phyloP scores from a whole-genome alignment of 2,329 filamentous ascomycete genomes.

The Colletotrichum simmondsii region DNA sequence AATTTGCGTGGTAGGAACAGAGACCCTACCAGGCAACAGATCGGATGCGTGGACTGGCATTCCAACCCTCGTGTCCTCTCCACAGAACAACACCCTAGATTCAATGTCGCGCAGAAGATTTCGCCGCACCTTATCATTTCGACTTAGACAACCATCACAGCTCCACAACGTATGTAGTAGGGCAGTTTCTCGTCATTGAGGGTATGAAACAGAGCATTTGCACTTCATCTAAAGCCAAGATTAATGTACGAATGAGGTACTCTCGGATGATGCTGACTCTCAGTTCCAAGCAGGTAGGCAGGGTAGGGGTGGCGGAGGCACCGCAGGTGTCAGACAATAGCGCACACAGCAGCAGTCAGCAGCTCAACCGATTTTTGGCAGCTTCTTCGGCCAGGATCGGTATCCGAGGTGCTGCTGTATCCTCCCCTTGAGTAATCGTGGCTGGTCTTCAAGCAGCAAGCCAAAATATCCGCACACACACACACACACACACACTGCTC shows the following conservation, averaged over 20 bases:
- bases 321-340: background rate
- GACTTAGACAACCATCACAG: background rate
- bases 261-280: background rate
- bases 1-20: background rate
- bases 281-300: background rate
- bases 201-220: background rate
- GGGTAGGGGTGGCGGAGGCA: background rate
- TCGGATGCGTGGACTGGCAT: background rate
- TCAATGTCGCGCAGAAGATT: background rate
- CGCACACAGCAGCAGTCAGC: background rate
- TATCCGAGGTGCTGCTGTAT: background rate
- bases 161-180: background rate
- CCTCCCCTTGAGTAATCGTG: background rate
- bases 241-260: background rate
- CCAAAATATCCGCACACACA: background rate
- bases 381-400: background rate
- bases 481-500: background rate
- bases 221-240: background rate
- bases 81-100: background rate
- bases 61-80: background rate
- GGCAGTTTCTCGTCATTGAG: background rate
- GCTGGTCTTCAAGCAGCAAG: background rate
- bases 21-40: background rate
- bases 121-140: background rate
- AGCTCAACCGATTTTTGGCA: background rate